phyloP scores from a whole-genome alignment of 495 filamentous ascomycete species.

The Neurospora hispaniola region DNA sequence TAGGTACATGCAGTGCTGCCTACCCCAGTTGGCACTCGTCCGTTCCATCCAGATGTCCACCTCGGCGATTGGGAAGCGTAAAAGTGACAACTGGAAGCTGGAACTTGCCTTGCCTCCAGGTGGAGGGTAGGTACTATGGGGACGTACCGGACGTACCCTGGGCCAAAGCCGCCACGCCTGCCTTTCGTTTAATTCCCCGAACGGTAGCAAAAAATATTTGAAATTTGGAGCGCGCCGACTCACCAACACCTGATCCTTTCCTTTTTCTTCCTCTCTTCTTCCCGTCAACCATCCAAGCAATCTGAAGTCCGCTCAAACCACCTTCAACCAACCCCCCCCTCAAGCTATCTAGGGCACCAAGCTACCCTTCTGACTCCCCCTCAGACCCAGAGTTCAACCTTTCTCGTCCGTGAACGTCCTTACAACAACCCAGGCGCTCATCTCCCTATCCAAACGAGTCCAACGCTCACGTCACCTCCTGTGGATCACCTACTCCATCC shows the following conservation, averaged over 20 bases:
- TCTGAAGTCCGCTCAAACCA: conserved; percentile 28
- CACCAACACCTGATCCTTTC: conserved; percentile 9
- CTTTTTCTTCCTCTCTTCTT: conserved; percentile 33
- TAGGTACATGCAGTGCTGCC: neutral
- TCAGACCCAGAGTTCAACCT: conserved; percentile 45
- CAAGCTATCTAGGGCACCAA: conserved; percentile 73
- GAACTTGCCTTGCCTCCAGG: neutral
- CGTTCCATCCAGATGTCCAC: neutral
- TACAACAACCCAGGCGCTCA: conserved; percentile 14
- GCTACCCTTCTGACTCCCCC: conserved; percentile 70
- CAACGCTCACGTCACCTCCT: conserved; percentile 21
- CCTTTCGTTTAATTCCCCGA: conserved; percentile 28
- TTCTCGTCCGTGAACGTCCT: conserved; percentile 34
- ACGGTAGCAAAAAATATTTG: conserved; percentile 38
- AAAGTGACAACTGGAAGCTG: neutral
- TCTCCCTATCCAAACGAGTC: conserved; percentile 22
- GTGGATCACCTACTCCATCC: conserved; percentile 27
- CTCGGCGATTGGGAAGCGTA: neutral
- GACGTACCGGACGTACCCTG: neutral
- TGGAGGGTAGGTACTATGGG: neutral
- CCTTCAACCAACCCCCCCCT: conserved; percentile 25
- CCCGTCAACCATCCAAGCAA: conserved; percentile 36
- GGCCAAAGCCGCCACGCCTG: conserved; percentile 18
- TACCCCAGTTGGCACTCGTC: neutral
- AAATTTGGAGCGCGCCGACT: conserved; percentile 30